phyloP scores from a whole-genome alignment of 2,329 filamentous ascomycete genomes.

The Fusarium gaditjirri region DNA sequence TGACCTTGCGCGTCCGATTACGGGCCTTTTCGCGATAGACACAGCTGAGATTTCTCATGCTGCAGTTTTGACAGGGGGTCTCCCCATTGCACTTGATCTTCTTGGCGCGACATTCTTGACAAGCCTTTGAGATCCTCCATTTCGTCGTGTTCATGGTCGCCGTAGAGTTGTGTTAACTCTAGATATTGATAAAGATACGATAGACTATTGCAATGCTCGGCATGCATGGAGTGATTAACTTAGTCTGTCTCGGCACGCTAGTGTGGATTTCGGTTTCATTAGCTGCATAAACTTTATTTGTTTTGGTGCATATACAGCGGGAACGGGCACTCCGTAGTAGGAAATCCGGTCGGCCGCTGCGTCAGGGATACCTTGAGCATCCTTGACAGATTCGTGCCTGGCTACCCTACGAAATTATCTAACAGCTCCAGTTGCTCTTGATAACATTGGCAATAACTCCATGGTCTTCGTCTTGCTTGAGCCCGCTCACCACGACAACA shows the following conservation, averaged over 20 bases:
- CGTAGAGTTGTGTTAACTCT: neutral
- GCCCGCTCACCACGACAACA: constrained; percentile 78
- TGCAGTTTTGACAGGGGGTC: constrained; percentile 46
- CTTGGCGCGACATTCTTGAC: constrained; percentile 48
- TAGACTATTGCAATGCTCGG: constrained; percentile 22
- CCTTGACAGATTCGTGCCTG: neutral
- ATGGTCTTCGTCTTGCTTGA: constrained; percentile 83
- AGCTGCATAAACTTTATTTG: constrained; percentile 33
- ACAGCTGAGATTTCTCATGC: constrained; percentile 41
- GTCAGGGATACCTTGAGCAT: neutral
- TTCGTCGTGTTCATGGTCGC: constrained; percentile 43
- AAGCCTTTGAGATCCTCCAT: constrained; percentile 50
- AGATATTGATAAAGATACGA: neutral
- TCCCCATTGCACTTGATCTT: constrained; percentile 49
- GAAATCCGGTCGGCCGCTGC: constrained; percentile 2
- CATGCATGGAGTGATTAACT: constrained; percentile 28
- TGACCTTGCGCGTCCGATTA: constrained; percentile 43
- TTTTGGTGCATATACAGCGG: constrained; percentile 30
- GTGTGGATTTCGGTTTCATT: constrained; percentile 23
- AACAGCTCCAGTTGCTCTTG: constrained; percentile 58
- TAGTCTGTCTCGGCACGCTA: constrained; percentile 23
- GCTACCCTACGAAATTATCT: neutral
- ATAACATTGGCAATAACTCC: constrained; percentile 78
- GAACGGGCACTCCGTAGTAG: neutral
- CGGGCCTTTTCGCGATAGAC: constrained; percentile 49